phyloP scores from a whole-genome alignment of 192 early-diverging fungal genomes.

The Rhizoclosmatium globosum region DNA sequence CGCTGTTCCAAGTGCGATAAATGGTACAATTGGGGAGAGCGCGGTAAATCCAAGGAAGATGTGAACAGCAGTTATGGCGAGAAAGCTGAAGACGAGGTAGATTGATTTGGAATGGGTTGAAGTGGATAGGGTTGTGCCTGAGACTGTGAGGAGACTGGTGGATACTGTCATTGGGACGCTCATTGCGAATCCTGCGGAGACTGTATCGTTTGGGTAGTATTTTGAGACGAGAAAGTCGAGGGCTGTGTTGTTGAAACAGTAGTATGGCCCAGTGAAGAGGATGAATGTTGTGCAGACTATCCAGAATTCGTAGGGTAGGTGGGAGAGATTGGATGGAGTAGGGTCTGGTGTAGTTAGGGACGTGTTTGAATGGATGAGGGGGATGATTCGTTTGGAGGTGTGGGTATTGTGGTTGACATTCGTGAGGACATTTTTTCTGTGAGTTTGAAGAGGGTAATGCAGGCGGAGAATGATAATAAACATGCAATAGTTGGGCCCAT shows the following conservation, averaged over 20 bases:
- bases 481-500: slow-evolving; percentile 52
- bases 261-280: slow-evolving; percentile 59
- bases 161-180: slow-evolving; percentile 9
- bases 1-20: slow-evolving; percentile 61
- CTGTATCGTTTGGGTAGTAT: slow-evolving; percentile 60
- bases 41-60: slow-evolving; percentile 57
- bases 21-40: slow-evolving; percentile 56
- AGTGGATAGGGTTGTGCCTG: neutral
- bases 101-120: neutral
- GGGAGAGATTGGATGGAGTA: neutral
- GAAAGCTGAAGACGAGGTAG: neutral
- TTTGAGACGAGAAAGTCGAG: slow-evolving; percentile 63
- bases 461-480: slow-evolving; percentile 46
- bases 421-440: slow-evolving; percentile 35
- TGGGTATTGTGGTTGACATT: neutral
- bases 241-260: slow-evolving; percentile 65
- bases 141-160: neutral
- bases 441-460: neutral
- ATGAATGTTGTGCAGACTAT: slow-evolving; percentile 57
- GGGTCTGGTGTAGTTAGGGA: neutral
- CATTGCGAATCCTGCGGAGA: slow-evolving; percentile 59
- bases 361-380: neutral
- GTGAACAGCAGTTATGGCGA: slow-evolving; percentile 61
- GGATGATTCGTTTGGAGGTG: neutral
- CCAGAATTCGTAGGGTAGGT: slow-evolving; percentile 59